These are phyloP conservation scores for Phytophthora palmivora DNA, from an alignment of 352 stramenopile genomes.

Conservation along the genomic window DNA sequence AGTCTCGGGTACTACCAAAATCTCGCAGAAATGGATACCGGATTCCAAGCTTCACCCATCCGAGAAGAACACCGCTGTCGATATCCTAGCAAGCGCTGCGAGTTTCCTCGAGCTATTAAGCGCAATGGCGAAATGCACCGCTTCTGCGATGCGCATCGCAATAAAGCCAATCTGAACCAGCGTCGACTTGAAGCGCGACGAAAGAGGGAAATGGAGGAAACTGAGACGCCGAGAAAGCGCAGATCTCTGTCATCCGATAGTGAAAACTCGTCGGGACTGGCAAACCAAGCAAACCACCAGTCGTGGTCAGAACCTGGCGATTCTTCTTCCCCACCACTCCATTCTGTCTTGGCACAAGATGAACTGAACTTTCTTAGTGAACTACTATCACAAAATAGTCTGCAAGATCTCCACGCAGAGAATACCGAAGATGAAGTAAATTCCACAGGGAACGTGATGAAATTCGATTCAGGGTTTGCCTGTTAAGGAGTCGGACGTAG, in stretches of 20 bases:
- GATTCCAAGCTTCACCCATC: slow-evolving; percentile 1
- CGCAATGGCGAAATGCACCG: slow-evolving; percentile 51
- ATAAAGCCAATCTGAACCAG: slow-evolving; percentile 63
- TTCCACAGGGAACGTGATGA: not conserved
- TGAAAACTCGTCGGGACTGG: not conserved
- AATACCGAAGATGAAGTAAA: not conserved
- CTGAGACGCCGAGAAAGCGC: slow-evolving; percentile 1
- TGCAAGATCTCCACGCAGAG: slow-evolving; percentile 25
- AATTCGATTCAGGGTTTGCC: not conserved
- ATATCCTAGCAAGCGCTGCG: slow-evolving; percentile 51
- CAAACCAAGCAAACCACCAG: not conserved
- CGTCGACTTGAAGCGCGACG: slow-evolving; percentile 50
- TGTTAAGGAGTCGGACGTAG: no score
- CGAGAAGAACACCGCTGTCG: slow-evolving; percentile 34
- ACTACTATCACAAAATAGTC: slow-evolving; percentile 29
- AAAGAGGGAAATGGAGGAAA: slow-evolving; percentile 21
- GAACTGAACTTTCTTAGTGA: slow-evolving; percentile 32
- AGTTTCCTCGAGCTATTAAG: slow-evolving; percentile 46
- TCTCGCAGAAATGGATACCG: slow-evolving; percentile 1
- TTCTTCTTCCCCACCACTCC: slow-evolving; percentile 19
- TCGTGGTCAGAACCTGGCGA: slow-evolving; percentile 2
- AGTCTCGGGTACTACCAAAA: slow-evolving; percentile 8
- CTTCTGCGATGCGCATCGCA: slow-evolving; percentile 54
- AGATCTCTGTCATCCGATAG: slow-evolving; percentile 9
- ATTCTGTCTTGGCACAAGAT: slow-evolving; percentile 27